These are phyloP conservation scores for Fusarium sp. DNA, from an alignment of 2,329 filamentous ascomycete genomes.

Conservation along the genomic window DNA sequence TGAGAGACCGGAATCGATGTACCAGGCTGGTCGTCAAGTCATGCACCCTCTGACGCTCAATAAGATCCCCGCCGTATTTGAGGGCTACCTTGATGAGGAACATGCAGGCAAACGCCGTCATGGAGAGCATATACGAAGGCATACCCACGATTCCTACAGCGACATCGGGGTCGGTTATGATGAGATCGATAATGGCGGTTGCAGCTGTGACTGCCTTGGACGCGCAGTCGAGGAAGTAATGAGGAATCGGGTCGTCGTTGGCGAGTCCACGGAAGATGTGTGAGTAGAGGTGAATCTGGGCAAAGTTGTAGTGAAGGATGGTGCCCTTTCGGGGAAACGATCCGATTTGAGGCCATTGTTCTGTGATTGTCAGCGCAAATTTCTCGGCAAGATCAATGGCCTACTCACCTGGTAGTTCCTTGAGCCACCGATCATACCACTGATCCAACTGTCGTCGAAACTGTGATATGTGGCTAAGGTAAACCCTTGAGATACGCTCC, in stretches of 20 bases:
- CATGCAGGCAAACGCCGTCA: conserved; percentile 65
- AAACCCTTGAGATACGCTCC: conserved; percentile 63
- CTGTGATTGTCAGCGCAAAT: conserved; percentile 38
- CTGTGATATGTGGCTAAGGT: conserved; percentile 61
- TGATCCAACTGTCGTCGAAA: conserved; percentile 52
- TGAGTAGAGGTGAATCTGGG: conserved; percentile 57
- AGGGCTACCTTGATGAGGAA: conserved; percentile 62
- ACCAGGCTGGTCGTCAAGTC: conserved; percentile 55
- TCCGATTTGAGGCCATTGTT: conserved; percentile 54
- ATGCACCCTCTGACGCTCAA: conserved; percentile 54
- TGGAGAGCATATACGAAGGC: conserved; percentile 64
- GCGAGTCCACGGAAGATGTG: conserved; percentile 56
- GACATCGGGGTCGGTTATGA: conserved; percentile 57
- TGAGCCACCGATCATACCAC: conserved; percentile 54
- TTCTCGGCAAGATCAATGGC: accelerated
- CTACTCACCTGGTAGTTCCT: conserved; percentile 47
- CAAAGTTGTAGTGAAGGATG: conserved; percentile 56
- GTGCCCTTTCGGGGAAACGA: conserved; percentile 56
- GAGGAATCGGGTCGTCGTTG: conserved; percentile 47
- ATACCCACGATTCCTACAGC: conserved; percentile 56
- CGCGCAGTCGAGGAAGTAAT: conserved; percentile 51
- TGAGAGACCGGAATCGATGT: conserved; percentile 54
- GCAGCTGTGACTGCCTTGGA: conserved; percentile 53
- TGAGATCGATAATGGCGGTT: conserved; percentile 57
- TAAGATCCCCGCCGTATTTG: conserved; percentile 56